These are phyloP conservation scores for Dendrocalamus sinicus DNA, from an alignment of 176 grass and related monocot species.

Conservation along the genomic window DNA sequence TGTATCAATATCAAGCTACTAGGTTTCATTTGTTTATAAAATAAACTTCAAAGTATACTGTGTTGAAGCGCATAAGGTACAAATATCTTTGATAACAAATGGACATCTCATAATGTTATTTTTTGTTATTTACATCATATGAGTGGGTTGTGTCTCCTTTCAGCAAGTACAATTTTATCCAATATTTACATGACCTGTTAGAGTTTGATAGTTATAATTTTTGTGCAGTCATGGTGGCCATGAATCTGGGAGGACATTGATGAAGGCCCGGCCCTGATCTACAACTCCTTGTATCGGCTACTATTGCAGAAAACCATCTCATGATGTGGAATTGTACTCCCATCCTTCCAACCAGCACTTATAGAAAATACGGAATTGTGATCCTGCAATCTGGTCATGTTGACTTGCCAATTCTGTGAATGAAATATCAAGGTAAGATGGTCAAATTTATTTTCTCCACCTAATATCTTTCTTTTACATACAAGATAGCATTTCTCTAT, in stretches of 20 bases:
- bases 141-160: background rate
- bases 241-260: background rate
- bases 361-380: background rate
- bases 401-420: conserved; percentile 5
- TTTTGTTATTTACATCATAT: conserved; percentile 37
- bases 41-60: conserved; percentile 10
- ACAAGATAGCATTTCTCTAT: background rate
- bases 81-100: conserved; percentile 3
- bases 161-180: conserved; percentile 7
- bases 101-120: conserved; percentile 12
- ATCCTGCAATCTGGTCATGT: background rate
- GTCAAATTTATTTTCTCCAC: background rate
- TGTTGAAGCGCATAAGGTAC: background rate
- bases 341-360: conserved; percentile 27
- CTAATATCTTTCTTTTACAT: background rate
- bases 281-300: background rate
- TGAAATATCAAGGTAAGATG: conserved; percentile 40
- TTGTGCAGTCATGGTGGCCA: conserved; percentile 1
- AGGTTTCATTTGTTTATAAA: background rate
- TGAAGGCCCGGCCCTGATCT: background rate
- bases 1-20: background rate
- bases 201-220: conserved; percentile 1
- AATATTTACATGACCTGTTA: conserved; percentile 43
- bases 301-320: conserved; percentile 8
- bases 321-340: background rate